Base-by-base conservation (phyloP, 2,329 filamentous ascomycete genomes). In the Thermothelomyces thermophilus region DNA sequence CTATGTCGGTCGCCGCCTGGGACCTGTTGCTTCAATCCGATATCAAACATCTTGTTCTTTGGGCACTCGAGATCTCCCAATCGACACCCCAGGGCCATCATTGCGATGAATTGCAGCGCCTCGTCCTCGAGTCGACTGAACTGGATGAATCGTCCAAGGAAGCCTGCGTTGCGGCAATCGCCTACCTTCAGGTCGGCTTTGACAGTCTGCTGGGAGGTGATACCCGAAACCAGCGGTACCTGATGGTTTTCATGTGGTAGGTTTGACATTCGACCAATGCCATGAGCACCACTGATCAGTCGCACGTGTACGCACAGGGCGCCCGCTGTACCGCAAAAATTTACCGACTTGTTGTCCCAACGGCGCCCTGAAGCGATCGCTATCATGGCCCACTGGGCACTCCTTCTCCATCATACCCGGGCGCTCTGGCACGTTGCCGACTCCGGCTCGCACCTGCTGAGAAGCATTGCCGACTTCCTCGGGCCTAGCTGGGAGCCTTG, bases 311-410 rank as follows among this genome's bases (percentile, higher is more conserved):
- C 24, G 24, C 9, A 26, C 24, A 57, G 55, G 55, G 50, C 52
- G 5, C 49, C 55, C 28, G 45, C 50, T 0, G 56, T 70, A 2
- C 57, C 63, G 3, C 53, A 57, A 3, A 64, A 63, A 14, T 72
- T 65, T 41, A 58, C 68, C 35, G 63, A 68, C 7, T 58, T 66
- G 16, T 56, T 72, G 26, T 60, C 62, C 14, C 63, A 64, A 24
- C 58, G 64, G n/a, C 62, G 63, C 0, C 68, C 70, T 0, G 70
- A 71, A 41, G 70, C 70, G 7, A 61, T 78, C 20, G 62, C 74
- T 10, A 66, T 77, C 6, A 60, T 79, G 19, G 73, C 72, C 5
- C 69, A 77, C 55, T 76, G 75, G 51, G 73, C 73, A 10, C 66
- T 75, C 3, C 56, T 77, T 36, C 61, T 77, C n/a, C 70, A 75